phyloP scores from a whole-genome alignment of 257 asterid species.

The Solanum okadae region DNA sequence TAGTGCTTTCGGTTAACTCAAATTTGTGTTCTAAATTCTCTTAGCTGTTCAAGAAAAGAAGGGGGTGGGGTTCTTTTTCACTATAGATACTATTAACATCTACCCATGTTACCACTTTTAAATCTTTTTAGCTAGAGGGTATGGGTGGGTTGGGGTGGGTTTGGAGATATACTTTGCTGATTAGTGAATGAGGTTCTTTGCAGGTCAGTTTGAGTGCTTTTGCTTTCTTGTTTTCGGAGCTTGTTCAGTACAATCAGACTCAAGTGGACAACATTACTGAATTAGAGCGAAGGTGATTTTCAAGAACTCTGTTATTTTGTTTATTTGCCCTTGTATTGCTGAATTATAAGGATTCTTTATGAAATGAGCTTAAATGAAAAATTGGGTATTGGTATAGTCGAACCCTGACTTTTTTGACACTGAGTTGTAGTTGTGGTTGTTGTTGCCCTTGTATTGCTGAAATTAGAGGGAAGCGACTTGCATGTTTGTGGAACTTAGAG shows the following conservation, averaged over 20 bases:
- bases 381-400: not conserved
- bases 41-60: not conserved
- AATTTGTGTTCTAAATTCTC: not conserved
- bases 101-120: not conserved
- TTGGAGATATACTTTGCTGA: not conserved
- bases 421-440: not conserved
- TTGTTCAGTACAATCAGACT: constrained; percentile 90
- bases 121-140: not conserved
- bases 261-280: constrained; percentile 83
- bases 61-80: not conserved
- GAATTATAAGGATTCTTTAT: not conserved
- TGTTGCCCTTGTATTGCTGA: not conserved
- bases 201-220: constrained; percentile 87
- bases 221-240: constrained; percentile 85
- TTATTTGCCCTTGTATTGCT: not conserved
- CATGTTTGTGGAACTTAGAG: not conserved
- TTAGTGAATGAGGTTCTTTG: not conserved
- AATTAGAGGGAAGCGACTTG: not conserved
- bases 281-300: constrained; percentile 54
- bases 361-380: not conserved
- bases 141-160: not conserved
- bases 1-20: not conserved
- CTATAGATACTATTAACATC: not conserved
- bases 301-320: not conserved
- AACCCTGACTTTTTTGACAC: not conserved